phyloP scores from a whole-genome alignment of 768 basidiomycete species.

The Serpula lacrymans region DNA sequence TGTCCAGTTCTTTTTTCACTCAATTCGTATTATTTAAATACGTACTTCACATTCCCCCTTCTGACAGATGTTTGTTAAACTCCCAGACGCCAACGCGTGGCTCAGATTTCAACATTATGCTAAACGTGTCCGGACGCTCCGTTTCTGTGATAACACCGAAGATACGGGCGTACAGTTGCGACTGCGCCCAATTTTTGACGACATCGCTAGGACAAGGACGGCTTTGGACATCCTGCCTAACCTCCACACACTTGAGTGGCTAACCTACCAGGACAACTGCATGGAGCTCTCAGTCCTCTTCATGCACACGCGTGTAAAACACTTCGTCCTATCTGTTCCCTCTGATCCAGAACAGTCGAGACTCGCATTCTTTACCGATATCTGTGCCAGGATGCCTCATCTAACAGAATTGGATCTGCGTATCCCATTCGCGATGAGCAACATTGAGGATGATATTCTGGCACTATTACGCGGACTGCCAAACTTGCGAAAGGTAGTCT shows the following conservation, averaged over 20 bases:
- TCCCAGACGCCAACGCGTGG: conserved; percentile 52
- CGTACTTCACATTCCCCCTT: conserved; percentile 1
- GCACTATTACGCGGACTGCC: conserved; percentile 38
- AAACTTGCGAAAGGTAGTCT: conserved; percentile 43
- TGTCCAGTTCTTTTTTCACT: conserved; percentile 5
- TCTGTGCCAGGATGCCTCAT: conserved; percentile 49
- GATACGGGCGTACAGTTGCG: conserved; percentile 12
- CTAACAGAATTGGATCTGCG: conserved; percentile 47
- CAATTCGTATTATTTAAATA: neutral
- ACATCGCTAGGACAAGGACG: conserved; percentile 53
- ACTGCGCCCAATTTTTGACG: conserved; percentile 44
- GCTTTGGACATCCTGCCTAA: conserved; percentile 53
- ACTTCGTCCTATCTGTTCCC: conserved; percentile 30
- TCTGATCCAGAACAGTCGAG: conserved; percentile 12
- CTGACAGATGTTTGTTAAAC: conserved; percentile 37
- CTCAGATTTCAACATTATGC: conserved; percentile 50
- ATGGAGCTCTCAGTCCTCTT: conserved; percentile 46
- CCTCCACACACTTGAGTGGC: conserved; percentile 51
- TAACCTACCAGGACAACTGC: conserved; percentile 16
- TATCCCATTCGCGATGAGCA: conserved; percentile 35
- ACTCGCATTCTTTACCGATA: conserved; percentile 30
- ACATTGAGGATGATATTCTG: conserved; percentile 39
- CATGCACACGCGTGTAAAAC: conserved; percentile 52
- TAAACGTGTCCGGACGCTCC: conserved; percentile 43
- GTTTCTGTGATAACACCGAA: conserved; percentile 12